phyloP scores from a whole-genome alignment of 805 yeast genomes.

The Wickerhamiella shivajii region DNA sequence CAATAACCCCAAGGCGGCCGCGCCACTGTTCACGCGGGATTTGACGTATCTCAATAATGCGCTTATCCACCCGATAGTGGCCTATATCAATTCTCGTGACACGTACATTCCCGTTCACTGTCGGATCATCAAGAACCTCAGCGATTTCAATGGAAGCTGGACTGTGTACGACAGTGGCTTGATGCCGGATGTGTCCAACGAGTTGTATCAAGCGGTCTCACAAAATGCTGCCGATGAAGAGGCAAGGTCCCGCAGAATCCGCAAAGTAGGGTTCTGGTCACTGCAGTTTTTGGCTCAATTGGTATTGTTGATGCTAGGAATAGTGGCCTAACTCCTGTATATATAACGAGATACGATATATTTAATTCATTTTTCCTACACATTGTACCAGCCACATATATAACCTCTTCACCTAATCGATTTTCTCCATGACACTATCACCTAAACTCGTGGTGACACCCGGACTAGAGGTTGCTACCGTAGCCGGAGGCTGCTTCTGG shows the following conservation, averaged over 20 bases:
- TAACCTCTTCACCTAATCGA: too few relatives aligned
- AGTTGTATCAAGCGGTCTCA: conserved; percentile 82
- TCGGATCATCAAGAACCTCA: conserved; percentile 58
- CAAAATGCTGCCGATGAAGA: conserved; percentile 81
- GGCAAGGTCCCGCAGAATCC: conserved; percentile 51
- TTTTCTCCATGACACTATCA: conserved; percentile 5
- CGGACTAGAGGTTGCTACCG: conserved; percentile 25
- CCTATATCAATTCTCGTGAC: conserved; percentile 78
- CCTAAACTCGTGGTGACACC: conserved; percentile 4
- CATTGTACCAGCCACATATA: too few relatives aligned
- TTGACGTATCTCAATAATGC: conserved; percentile 87
- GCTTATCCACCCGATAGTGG: conserved; percentile 84
- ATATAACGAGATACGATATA: background rate
- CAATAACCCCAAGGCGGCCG: conserved; percentile 74
- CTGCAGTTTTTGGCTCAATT: conserved; percentile 71
- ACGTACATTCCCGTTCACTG: conserved; percentile 82
- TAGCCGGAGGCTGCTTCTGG: conserved; percentile 44
- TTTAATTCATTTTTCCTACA: conserved; percentile 4
- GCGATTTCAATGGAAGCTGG: conserved; percentile 94
- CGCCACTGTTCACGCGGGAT: conserved; percentile 79
- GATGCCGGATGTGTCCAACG: conserved; percentile 82
- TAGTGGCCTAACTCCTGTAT: conserved; percentile 32
- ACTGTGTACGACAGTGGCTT: conserved; percentile 79
- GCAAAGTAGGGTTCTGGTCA: conserved; percentile 87
- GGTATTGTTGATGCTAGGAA: conserved; percentile 68